Conservation (phyloP, 2,329 filamentous ascomycete genomes). For the Epicoccum nigrum region DNA sequence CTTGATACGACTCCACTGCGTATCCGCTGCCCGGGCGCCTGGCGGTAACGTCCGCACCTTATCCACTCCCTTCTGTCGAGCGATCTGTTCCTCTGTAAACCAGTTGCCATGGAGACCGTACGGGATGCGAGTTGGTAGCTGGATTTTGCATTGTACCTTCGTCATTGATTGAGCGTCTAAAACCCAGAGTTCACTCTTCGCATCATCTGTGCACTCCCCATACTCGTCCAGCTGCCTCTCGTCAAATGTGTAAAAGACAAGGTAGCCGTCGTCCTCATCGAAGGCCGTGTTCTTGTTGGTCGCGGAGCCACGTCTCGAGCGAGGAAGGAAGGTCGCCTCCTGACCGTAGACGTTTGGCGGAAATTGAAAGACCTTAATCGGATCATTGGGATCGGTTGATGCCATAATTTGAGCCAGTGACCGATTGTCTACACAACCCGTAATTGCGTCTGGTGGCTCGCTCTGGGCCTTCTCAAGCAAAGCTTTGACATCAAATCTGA, state of each 20-base stretch:
- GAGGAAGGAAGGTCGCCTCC: slow-evolving; percentile 69
- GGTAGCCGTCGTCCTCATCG: slow-evolving; percentile 69
- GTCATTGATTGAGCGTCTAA: slow-evolving; percentile 69
- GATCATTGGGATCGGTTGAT: slow-evolving; percentile 52
- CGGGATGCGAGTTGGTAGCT: slow-evolving; percentile 69
- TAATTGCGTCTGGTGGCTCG: slow-evolving; percentile 56
- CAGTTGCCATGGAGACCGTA: slow-evolving; percentile 65
- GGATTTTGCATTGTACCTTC: slow-evolving; percentile 63
- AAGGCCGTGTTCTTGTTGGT: slow-evolving; percentile 5
- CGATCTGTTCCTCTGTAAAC: slow-evolving; percentile 46
- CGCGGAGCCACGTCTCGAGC: slow-evolving; percentile 16
- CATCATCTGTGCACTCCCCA: slow-evolving; percentile 52
- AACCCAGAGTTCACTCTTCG: slow-evolving; percentile 69
- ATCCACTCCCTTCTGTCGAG: slow-evolving; percentile 35
- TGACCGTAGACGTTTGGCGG: slow-evolving; percentile 68
- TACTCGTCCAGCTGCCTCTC: slow-evolving; percentile 65
- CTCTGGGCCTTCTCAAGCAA: slow-evolving; percentile 61
- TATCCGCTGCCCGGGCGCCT: slow-evolving; percentile 9
- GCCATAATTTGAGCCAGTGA: slow-evolving; percentile 60
- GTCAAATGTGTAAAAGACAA: slow-evolving; percentile 73
- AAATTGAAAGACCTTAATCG: slow-evolving; percentile 67
- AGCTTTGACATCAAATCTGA: slow-evolving; percentile 63
- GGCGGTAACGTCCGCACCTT: slow-evolving; percentile 28
- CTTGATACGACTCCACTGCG: slow-evolving; percentile 17
- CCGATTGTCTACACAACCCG: slow-evolving; percentile 67